These are phyloP conservation scores for Hymenoscyphus repandus DNA, from an alignment of 2,329 filamentous ascomycete genomes.

Conservation along the genomic window DNA sequence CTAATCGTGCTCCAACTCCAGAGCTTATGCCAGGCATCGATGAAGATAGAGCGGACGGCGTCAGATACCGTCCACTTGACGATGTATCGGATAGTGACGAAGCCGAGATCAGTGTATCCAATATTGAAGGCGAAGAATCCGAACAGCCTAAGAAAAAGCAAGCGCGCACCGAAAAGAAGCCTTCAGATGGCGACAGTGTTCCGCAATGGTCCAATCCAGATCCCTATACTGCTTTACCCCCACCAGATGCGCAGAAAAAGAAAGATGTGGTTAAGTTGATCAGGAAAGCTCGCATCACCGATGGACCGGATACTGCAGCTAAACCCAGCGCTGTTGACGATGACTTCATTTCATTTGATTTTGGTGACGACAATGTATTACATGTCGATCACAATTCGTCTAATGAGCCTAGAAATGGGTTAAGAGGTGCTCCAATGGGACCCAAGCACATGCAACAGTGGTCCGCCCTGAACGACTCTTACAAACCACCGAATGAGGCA, in stretches of 20 bases:
- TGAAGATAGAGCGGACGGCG: constrained; percentile 26
- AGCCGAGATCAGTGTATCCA: constrained; percentile 56
- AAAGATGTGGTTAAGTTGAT: constrained; percentile 88
- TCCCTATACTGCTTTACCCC: constrained; percentile 83
- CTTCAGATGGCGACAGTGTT: constrained; percentile 37
- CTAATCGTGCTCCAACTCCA: constrained; percentile 32
- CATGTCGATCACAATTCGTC: constrained; percentile 20
- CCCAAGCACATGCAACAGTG: no score
- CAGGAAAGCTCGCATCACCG: constrained; percentile 74
- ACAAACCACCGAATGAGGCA: background rate
- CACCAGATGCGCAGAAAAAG: constrained; percentile 73
- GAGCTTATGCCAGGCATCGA: constrained; percentile 33
- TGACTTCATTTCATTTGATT: constrained; percentile 87
- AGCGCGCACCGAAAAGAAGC: constrained; percentile 32
- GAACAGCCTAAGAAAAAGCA: constrained; percentile 41
- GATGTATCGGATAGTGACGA: constrained; percentile 59
- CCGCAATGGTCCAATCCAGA: constrained; percentile 97
- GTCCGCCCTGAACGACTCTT: no score
- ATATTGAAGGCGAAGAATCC: constrained; percentile 32
- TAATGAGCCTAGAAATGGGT: constrained; percentile 11
- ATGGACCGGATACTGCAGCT: constrained; percentile 39
- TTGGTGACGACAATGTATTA: constrained; percentile 43
- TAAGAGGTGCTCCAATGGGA: no score
- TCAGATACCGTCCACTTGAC: constrained; percentile 50
- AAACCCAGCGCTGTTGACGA: constrained; percentile 54